These are phyloP conservation scores for Cyberlindnera suaveolens DNA, from an alignment of 805 yeast genomes.

Conservation along the genomic window DNA sequence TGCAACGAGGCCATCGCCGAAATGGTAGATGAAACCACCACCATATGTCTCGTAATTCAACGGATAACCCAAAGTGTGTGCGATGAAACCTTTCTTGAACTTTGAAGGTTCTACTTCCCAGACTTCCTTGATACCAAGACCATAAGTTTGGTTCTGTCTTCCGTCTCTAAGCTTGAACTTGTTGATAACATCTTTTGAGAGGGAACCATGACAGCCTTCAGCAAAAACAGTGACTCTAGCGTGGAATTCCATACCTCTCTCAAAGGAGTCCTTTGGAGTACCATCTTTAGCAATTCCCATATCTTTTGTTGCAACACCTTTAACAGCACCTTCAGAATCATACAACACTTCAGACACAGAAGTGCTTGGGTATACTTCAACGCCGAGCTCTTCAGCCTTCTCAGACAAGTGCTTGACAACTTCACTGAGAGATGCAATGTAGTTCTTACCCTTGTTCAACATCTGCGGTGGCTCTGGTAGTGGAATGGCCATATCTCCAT, in stretches of 20 bases:
- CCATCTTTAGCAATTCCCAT: constrained; percentile 79
- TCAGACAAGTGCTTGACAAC: constrained; percentile 80
- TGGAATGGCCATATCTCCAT: constrained; percentile 54
- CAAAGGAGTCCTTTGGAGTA: constrained; percentile 74
- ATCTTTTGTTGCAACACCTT: constrained; percentile 93
- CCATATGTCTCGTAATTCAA: constrained; percentile 72
- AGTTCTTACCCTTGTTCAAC: constrained; percentile 74
- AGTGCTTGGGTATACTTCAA: constrained; percentile 88
- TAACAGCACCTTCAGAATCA: constrained; percentile 53
- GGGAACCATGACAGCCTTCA: constrained; percentile 98
- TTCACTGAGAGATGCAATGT: constrained; percentile 75
- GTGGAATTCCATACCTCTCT: constrained; percentile 95
- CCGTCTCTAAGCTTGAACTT: constrained; percentile 63
- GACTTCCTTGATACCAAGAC: constrained; percentile 91
- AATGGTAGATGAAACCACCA: constrained; percentile 96
- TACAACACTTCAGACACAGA: constrained; percentile 76
- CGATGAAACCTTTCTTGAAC: constrained; percentile 72
- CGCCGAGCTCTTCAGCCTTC: constrained; percentile 88
- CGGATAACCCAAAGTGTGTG: constrained; percentile 90
- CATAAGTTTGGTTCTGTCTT: constrained; percentile 80
- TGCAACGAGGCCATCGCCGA: constrained; percentile 86
- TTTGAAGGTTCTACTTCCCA: constrained; percentile 90
- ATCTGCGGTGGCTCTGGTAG: constrained; percentile 93
- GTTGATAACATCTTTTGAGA: constrained; percentile 69
- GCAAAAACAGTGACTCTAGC: constrained; percentile 86